Base-by-base conservation (phyloP, 768 basidiomycete genomes). In the Agrocybe praecox region DNA sequence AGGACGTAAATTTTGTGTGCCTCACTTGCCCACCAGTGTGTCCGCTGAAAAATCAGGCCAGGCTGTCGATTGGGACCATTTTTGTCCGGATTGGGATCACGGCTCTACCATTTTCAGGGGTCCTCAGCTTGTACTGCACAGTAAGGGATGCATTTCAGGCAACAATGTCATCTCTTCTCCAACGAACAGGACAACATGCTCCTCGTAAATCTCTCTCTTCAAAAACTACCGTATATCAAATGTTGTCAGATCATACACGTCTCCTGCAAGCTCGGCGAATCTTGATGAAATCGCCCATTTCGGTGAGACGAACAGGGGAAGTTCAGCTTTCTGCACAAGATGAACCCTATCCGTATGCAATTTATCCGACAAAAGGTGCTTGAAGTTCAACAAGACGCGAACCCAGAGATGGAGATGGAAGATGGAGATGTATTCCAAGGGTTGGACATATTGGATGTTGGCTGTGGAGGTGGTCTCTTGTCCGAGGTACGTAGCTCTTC, bases 291-390 rank as follows among this genome's bases (percentile, higher is more conserved):
- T 97, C 36, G 86, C 89, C 0, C 92, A 93, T 70, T 97, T 98
- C 70, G 96, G 96, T 98, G 96, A 95, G 87, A 96, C 71, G 93
- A 96, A 67, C 83, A 79, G 18, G 96, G 96, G 62, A 96, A 98
- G 70, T 96, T 96, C 68, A 80, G 76, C 2, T 75, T 94, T 34
- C 74, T 99, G 32, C 97, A 98, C 68, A 84, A 85, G 65, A 98
- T 99, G 96, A 99, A 99, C 74, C 94, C 95, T 1, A 81, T 88
- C 11, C 80, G 97, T 42, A 81, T 95, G 64, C 83, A 85, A 53
- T 97, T 94, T 70, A 81, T 99, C 26, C 81, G 84, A 40, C 82
- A 92, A 62, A 94, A 94, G 69, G 62, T 94, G 9, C 69, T 81
- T 46, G 89, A 92, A 64, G 74, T 79, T 15, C 74, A 75, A n/a